These are phyloP conservation scores for Panicum hallii DNA, from an alignment of 202 grass and related monocot genomes.

Conservation along the genomic window DNA sequence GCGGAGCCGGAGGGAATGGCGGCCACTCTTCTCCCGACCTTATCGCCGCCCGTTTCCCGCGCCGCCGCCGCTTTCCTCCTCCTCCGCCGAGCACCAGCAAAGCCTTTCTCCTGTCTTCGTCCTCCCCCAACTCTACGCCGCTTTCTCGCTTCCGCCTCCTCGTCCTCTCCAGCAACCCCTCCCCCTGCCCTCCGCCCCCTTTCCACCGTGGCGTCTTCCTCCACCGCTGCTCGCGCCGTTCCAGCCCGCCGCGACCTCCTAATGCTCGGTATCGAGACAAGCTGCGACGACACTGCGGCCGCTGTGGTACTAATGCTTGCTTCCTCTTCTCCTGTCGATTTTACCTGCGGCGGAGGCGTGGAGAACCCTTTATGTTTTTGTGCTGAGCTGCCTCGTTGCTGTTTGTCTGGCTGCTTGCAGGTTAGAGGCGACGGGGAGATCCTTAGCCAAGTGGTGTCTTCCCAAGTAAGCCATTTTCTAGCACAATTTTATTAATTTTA, in stretches of 20 bases:
- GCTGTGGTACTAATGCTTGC: constrained; percentile 58
- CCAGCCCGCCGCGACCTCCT: constrained; percentile 51
- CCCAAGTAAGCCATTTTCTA: constrained; percentile 59
- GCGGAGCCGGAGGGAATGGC: constrained; percentile 42
- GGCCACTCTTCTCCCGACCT: constrained; percentile 60
- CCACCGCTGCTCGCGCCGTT: constrained; percentile 4
- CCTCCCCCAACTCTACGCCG: not conserved
- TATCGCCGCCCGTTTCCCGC: constrained; percentile 60
- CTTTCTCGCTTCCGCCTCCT: constrained; percentile 18
- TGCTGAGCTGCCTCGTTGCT: constrained; percentile 15
- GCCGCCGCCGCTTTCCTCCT: constrained; percentile 47
- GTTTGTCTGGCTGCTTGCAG: constrained; percentile 42
- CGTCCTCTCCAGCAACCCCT: constrained; percentile 12
- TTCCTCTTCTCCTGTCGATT: not conserved
- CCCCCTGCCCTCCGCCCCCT: constrained; percentile 16
- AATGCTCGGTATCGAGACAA: constrained; percentile 95
- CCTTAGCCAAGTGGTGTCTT: constrained; percentile 89
- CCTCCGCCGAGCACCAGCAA: constrained; percentile 17
- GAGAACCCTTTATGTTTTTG: constrained; percentile 26
- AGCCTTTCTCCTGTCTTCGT: not conserved
- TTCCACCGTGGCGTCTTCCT: constrained; percentile 25
- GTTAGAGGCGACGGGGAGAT: constrained; percentile 85
- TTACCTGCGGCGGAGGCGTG: not conserved
- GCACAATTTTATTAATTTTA: constrained; percentile 1
- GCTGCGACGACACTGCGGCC: constrained; percentile 92